Evolutionary conservation across 352 stramenopile species (phyloP), one percentile per base, ranked within the genome.

Genomic region (Globisporangium paddicum): DNA sequence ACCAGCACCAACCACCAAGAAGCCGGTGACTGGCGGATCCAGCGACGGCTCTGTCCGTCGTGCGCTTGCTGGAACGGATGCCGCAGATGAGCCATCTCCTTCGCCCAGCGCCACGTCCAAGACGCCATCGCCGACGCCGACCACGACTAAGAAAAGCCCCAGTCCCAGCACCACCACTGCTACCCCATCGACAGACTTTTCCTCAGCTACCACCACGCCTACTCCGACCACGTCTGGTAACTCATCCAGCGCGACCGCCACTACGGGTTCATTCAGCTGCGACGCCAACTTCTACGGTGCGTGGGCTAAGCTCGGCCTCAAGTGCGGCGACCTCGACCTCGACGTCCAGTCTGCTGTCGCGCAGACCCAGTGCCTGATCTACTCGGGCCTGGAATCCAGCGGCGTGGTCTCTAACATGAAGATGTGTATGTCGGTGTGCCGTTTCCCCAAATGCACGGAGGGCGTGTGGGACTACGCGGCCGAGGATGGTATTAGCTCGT

Each of bases 271-370:
- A 55, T 95, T 94, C 60, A 74, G 58, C 7, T 94, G 84, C 55
- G 82, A 94, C 58, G 68, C 73, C 11, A 71, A 69, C 21, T 94
- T 94, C 62, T 94, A 94, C 67, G 64, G 77, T n/a, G 82, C 83
- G 5, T 94, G 84, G 84, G 45, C 56, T 21, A 69, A 72, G 45
- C 84, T 90, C 64, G 77, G 77, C 5, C 71, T 94, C 44, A 86
- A 69, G 21, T 94, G 84, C 35, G 73, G 66, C 40, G 79, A 68
- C 34, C 55, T 64, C 1, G 59, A 75, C 10, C 60, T 94, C 13
- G 75, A 92, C 37, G 73, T 81, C 11, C 35, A 40, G 25, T 25
- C 46, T 1, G 84, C 84, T 1, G 80, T 79, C 3, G 64, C 73
- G 8, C 71, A 81, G 34, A 73, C 79, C 18, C 69, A 90, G 62